Evolutionary conservation across 1,284 basidiomycete genomes (phyloP).

Genomic region (Puccinia polysora): DNA sequence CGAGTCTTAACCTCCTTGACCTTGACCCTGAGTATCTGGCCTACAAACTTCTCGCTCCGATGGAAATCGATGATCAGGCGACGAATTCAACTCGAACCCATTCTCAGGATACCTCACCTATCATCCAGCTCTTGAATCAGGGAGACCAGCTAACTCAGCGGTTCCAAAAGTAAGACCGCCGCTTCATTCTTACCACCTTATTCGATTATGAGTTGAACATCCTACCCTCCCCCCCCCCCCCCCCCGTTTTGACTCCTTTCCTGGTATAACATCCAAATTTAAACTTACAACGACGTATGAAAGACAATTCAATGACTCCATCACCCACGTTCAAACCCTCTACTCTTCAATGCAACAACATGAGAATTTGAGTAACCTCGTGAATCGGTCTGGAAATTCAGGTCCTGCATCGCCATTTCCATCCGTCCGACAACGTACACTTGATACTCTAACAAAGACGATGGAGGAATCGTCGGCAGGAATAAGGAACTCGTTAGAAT

Average conservation of each 20-base stretch:
- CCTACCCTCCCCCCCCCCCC: no score
- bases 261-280: not conserved
- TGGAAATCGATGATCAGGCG: constrained; percentile 10
- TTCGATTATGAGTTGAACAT: not conserved
- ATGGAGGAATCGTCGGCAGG: not conserved
- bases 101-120: constrained; percentile 6
- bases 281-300: not conserved
- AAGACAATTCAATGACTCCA: constrained; percentile 38
- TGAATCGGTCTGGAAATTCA: not conserved
- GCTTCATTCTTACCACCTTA: not conserved
- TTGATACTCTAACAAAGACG: constrained; percentile 17
- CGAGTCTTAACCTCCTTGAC: not conserved
- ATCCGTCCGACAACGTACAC: constrained; percentile 25
- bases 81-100: not conserved
- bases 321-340: constrained; percentile 36
- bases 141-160: constrained; percentile 37
- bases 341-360: constrained; percentile 15
- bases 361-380: constrained; percentile 28
- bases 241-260: not conserved
- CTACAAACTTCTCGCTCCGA: not conserved
- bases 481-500: constrained; percentile 11
- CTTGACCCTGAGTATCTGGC: not conserved
- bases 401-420: not conserved
- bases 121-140: constrained; percentile 32
- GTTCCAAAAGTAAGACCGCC: constrained; percentile 38